Evolutionary conservation across 768 basidiomycete genomes (phyloP).

Genomic region (Pleurotus cornucopiae): DNA sequence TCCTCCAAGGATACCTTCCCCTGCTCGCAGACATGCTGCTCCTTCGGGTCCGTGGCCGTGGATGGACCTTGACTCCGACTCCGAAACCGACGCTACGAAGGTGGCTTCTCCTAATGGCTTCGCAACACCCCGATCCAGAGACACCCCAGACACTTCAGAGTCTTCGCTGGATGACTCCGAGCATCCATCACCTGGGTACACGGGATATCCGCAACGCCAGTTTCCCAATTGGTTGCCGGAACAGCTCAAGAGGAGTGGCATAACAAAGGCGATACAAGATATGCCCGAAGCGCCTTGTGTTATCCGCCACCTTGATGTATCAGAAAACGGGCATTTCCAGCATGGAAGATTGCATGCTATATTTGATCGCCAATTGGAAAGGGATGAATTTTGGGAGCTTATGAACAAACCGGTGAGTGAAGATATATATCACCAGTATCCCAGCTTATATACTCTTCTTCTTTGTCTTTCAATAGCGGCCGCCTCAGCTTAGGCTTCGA

Average conservation of each 20-base stretch:
- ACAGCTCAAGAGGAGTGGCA: conserved; percentile 13
- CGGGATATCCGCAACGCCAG: conserved; percentile 11
- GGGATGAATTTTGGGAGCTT: conserved; percentile 28
- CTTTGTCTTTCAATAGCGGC: conserved; percentile 15
- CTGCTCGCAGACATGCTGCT: conserved; percentile 34
- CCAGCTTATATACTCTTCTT: neutral
- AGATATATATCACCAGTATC: too few species aligned
- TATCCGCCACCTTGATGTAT: conserved; percentile 35
- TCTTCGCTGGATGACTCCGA: too few species aligned
- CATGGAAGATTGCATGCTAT: conserved; percentile 16
- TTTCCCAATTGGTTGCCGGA: conserved; percentile 3
- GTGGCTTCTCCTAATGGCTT: neutral
- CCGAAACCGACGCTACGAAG: neutral
- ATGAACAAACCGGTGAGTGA: conserved; percentile 26
- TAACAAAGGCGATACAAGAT: conserved; percentile 24
- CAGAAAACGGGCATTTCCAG: conserved; percentile 27
- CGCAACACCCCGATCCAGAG: neutral
- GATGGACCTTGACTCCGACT: conserved; percentile 6
- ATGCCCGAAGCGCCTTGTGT: conserved; percentile 18
- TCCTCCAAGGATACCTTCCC: conserved; percentile 24
- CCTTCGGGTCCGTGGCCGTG: conserved; percentile 32
- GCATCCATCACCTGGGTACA: conserved; percentile 19
- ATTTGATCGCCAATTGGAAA: conserved; percentile 13
- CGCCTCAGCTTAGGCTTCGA: conserved; percentile 34
- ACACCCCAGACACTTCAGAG: too few species aligned